Conservation (phyloP, 2,329 filamentous ascomycete species). For the Stylonectria norvegica region DNA sequence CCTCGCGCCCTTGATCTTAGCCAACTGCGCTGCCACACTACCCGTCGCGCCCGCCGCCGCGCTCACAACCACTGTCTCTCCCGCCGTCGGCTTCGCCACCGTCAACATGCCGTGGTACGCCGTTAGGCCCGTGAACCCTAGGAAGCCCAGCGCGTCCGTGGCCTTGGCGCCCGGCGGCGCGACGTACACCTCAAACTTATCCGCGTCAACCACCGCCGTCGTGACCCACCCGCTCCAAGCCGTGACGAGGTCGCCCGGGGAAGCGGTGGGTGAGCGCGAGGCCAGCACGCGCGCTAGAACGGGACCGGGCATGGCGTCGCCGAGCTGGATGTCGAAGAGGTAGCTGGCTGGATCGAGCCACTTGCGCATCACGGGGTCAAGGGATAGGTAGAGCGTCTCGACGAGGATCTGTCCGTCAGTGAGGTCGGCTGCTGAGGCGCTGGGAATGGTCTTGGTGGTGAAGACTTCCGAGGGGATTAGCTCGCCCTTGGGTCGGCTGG, state of each 20-base stretch:
- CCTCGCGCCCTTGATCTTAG: constrained; percentile 56
- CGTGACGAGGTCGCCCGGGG: constrained; percentile 37
- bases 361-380: constrained; percentile 66
- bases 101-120: constrained; percentile 67
- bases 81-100: constrained; percentile 58
- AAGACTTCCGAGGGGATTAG: constrained; percentile 62
- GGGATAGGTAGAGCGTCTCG: constrained; percentile 54
- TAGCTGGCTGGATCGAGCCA: constrained; percentile 60
- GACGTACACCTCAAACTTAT: constrained; percentile 36
- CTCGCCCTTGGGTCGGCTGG: constrained; percentile 51
- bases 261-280: constrained; percentile 10
- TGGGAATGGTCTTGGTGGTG: constrained; percentile 43
- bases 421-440: constrained; percentile 45
- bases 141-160: constrained; percentile 51
- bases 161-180: constrained; percentile 34
- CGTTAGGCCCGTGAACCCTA: constrained; percentile 62
- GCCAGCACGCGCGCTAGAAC: constrained; percentile 54
- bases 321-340: constrained; percentile 50
- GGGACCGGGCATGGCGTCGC: constrained; percentile 59
- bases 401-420: constrained; percentile 57
- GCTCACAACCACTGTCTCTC: constrained; percentile 67
- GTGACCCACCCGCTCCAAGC: constrained; percentile 58
- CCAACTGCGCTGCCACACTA: constrained; percentile 66
- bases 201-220: constrained; percentile 51
- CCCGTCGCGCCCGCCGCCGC: constrained; percentile 70